Conservation (phyloP, 2,329 filamentous ascomycete species). For the Botryosphaeria dothidea region DNA sequence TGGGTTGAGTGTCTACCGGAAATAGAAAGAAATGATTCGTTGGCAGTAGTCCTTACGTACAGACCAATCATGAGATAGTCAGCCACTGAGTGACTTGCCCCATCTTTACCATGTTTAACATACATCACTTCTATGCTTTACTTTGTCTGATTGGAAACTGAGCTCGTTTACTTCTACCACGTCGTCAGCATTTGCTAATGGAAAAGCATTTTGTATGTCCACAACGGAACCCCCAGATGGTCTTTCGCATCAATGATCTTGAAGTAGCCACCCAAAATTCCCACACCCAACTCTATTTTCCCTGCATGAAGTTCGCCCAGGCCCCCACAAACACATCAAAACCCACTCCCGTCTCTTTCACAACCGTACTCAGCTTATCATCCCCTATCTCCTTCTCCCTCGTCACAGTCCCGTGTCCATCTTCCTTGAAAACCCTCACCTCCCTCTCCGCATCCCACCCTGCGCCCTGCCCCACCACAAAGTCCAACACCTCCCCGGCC, state of each 20-base stretch:
- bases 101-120: too few relatives aligned
- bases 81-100: too few relatives aligned
- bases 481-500: slow-evolving; percentile 34
- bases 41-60: too few relatives aligned
- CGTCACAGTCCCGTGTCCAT: background rate
- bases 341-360: slow-evolving; percentile 3
- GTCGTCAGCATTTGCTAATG: too few relatives aligned
- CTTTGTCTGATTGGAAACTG: too few relatives aligned
- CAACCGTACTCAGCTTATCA: background rate
- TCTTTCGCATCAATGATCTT: background rate
- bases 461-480: slow-evolving; percentile 34
- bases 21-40: too few relatives aligned
- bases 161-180: too few relatives aligned
- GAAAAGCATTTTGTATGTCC: too few relatives aligned
- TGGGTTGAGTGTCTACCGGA: too few relatives aligned
- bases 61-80: too few relatives aligned
- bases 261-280: background rate
- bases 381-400: background rate
- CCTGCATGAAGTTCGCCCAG: background rate
- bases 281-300: background rate
- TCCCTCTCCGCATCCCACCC: slow-evolving; percentile 1
- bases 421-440: background rate
- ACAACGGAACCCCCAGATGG: too few relatives aligned
- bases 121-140: too few relatives aligned
- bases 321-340: slow-evolving; percentile 4